Evolutionary conservation across 2,329 filamentous ascomycete genomes (phyloP), one percentile per base, ranked within the genome.

Genomic region (Alternaria arbusti): DNA sequence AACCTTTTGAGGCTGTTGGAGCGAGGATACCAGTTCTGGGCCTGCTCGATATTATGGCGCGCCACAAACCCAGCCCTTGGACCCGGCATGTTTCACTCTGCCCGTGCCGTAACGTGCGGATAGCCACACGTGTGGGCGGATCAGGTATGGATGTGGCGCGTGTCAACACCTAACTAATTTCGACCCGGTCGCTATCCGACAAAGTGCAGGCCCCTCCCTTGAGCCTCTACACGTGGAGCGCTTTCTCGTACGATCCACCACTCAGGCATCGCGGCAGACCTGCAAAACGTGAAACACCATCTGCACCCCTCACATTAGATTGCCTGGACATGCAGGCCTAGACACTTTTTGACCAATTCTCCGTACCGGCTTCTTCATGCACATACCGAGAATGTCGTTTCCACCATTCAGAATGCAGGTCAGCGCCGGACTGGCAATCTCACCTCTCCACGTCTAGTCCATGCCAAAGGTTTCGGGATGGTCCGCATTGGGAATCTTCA

Each of bases 321-420:
- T 56, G 36, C 30, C 56, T 49, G 25, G 30, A 30, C 23, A 54
- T 50, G 12, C 32, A 45, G 9, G 45, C 23, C 32, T 51, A 49
- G 36, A 40, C 45, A 40, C 43, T 43, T 13, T 25, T 40, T n/a
- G n/a, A 45, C 44, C 36, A 60, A 60, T 60, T 56, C 57, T 63
- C 61, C 61, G 61, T 60, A 55, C n/a, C 45, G 57, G 45, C 45
- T 40, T 20, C 40, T 46, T 22, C 25, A 57, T 56, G 26, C 32
- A 58, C 47, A 23, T 57, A 28, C 26, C 54, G 20, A 43, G 20
- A n/a, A 15, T 25, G 26, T n/a, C 13, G 44, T 59, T 63, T 63
- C 60, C 60, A 54, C 55, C 60, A 59, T 47, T 54, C 22, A 59
- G 47, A 25, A 49, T 32, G 17, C 30, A 43, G 40, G 10, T 30